Conservation (phyloP, 768 basidiomycete species). For the Lactifluus volemus region DNA sequence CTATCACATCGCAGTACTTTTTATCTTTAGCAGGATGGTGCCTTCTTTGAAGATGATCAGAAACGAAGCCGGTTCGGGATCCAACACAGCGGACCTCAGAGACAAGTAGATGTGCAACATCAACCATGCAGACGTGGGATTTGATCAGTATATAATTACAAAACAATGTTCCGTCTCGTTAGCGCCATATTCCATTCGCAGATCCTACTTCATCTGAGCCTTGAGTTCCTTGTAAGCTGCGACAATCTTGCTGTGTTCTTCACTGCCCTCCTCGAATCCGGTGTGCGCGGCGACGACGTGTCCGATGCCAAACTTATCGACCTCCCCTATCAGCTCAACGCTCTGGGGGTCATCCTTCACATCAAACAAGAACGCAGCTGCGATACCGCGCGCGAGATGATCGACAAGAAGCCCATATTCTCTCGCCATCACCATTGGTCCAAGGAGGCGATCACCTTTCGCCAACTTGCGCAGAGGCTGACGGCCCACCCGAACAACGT, state of each 20-base stretch:
- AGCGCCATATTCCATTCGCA: background rate
- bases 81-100: background rate
- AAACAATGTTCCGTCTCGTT: background rate
- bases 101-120: background rate
- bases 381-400: constrained; percentile 29
- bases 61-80: background rate
- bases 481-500: constrained; percentile 30
- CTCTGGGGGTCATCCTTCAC: constrained; percentile 29
- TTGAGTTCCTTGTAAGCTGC: constrained; percentile 21
- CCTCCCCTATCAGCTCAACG: constrained; percentile 25
- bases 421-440: constrained; percentile 30
- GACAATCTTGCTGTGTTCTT: constrained; percentile 21
- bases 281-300: constrained; percentile 26
- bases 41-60: background rate
- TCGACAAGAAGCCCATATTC: constrained; percentile 26
- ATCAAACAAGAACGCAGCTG: constrained; percentile 30
- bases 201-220: background rate
- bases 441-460: constrained; percentile 29
- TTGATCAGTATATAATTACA: background rate
- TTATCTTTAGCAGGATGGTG: background rate
- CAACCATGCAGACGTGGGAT: background rate
- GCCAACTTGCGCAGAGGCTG: constrained; percentile 34
- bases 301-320: constrained; percentile 25
- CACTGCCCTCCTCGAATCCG: constrained; percentile 22
- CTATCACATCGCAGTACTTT: no score